Base-by-base conservation (phyloP, 2,329 filamentous ascomycete genomes). In the Alternaria alternata region DNA sequence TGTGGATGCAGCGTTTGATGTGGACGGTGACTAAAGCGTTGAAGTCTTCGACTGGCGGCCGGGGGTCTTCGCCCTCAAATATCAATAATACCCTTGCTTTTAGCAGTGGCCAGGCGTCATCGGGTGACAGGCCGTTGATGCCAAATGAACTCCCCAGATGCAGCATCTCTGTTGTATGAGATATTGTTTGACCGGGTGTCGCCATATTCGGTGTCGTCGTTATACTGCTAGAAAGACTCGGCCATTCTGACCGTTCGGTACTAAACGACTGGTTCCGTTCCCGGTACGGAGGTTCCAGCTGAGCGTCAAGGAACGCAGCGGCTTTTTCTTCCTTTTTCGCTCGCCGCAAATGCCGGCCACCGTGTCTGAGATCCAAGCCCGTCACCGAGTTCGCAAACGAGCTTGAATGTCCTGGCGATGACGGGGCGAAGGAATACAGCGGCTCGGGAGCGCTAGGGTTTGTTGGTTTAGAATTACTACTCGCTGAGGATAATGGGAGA, bases 361-460 rank as follows among this genome's bases (percentile, higher is more conserved):
- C 92, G 79, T 94, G 91, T 52, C 92, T 85, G 26, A 94, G 81
- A 77, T 94, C 92, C 43, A 94, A 82, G 0, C 91, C 91, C 60
- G 91, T 94, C 73, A 95, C 91, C 3, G 90, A 91, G 79, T 95
- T 96, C 38, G 89, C 85, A 75, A 98, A 96, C 32, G 86, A 85
- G 53, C 83, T 85, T 51, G 84, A 85, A 14, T 89, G 87, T 0
- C 86, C 89, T 1, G 91, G 91, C 61, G 89, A 93, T 7, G 89
- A 85, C 1, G 91, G 91, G 2, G 91, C 79, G 78, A 94, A 94
- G 63, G 88, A 93, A 81, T 94, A 94, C 5, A 94, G 79, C 55
- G 90, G 92, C 67, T 87, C 90, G 0, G 91, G 90, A 3, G 90
- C 90, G 71, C 82, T 89, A 0, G 91, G 91, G 69, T 94, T 91